Conservation (phyloP, 2,329 filamentous ascomycete species). For the Colletotrichum liaoningense region DNA sequence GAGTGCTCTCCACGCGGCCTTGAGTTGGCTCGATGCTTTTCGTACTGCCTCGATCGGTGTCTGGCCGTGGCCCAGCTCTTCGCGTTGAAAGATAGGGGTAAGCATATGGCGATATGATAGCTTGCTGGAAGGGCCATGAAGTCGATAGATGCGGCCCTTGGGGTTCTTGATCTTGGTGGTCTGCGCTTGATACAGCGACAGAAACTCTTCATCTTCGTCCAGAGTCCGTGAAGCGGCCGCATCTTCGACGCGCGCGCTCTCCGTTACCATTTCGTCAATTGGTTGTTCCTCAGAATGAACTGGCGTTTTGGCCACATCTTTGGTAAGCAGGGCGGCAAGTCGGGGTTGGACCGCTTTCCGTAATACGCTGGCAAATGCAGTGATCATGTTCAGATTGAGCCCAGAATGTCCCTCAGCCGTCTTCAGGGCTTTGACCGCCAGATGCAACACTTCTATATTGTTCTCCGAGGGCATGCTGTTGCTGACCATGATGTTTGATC, state of each 20-base stretch:
- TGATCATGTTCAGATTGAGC: constrained; percentile 38
- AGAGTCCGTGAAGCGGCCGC: not conserved
- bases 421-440: constrained; percentile 19
- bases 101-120: not conserved
- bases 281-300: not conserved
- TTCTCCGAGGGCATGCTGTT: not conserved
- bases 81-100: not conserved
- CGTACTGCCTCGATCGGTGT: not conserved
- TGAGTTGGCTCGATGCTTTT: constrained; percentile 10
- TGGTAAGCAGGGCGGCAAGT: constrained; percentile 45
- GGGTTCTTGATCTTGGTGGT: not conserved
- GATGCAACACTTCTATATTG: not conserved
- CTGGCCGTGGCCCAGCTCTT: not conserved
- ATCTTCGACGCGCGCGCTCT: not conserved
- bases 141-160: not conserved
- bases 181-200: constrained; percentile 14
- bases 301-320: constrained; percentile 29
- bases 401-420: constrained; percentile 13
- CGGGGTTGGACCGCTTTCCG: constrained; percentile 36
- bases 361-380: constrained; percentile 12
- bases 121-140: not conserved
- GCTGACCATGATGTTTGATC: constrained; percentile 30
- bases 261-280: not conserved
- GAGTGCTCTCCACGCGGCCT: constrained; percentile 16
- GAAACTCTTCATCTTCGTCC: not conserved